Conservation (phyloP, 2,329 filamentous ascomycete genomes). For the Penicillium sp. region DNA sequence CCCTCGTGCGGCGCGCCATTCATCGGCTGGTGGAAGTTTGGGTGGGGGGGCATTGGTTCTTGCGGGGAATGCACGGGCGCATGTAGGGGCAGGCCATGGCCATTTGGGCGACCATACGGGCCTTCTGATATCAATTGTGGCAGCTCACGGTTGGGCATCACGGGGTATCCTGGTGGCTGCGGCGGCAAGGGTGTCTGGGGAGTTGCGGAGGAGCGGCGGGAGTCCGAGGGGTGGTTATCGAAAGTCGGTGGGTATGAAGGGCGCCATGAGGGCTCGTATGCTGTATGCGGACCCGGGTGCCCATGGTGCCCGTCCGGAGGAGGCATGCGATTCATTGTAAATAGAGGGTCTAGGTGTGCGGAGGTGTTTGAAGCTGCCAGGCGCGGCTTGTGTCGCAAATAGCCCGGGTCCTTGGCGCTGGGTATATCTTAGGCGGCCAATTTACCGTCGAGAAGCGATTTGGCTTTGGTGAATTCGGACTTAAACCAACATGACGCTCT, state of each 20-base stretch:
- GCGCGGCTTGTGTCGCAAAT: neutral
- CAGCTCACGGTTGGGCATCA: conserved; percentile 35
- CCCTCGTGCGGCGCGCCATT: conserved; percentile 35
- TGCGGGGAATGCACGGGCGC: conserved; percentile 29
- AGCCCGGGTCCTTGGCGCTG: neutral
- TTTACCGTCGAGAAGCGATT: neutral
- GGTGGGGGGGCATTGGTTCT: conserved; percentile 26
- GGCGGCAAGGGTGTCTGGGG: conserved; percentile 29
- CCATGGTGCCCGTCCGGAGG: conserved; percentile 31
- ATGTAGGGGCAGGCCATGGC: conserved; percentile 32
- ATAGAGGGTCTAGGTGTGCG: neutral
- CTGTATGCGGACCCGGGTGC: conserved; percentile 26
- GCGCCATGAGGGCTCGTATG: conserved; percentile 36
- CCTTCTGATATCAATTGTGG: conserved; percentile 35
- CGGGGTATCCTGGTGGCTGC: conserved; percentile 26
- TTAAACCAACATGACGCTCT: conserved; percentile 4
- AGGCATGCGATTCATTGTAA: conserved; percentile 33
- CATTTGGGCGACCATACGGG: conserved; percentile 34
- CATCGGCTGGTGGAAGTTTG: conserved; percentile 31
- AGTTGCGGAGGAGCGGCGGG: conserved; percentile 30
- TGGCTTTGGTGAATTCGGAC: neutral
- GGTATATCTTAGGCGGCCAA: neutral
- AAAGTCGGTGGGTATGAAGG: conserved; percentile 28
- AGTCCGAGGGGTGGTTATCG: conserved; percentile 29
- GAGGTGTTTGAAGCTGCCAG: neutral